phyloP scores from a whole-genome alignment of 192 early-diverging fungal genomes.

The Gaertneriomyces semiglobifer region DNA sequence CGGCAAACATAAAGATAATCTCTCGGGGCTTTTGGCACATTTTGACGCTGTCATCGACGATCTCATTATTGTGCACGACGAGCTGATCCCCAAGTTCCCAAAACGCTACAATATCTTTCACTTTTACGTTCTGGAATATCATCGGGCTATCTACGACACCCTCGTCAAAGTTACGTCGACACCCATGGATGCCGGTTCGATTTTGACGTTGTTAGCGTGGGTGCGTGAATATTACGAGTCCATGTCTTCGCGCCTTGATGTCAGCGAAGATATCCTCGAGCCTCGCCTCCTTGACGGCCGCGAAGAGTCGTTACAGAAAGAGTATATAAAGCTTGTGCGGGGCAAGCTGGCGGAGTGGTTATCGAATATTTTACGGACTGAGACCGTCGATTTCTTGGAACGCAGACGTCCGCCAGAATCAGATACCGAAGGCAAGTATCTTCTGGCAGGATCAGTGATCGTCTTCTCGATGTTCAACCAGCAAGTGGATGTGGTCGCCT shows the following conservation, averaged over 20 bases:
- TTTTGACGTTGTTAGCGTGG: constrained; percentile 82
- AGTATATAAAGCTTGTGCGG: constrained; percentile 88
- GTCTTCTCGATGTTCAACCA: constrained; percentile 99
- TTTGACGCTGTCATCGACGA: constrained; percentile 87
- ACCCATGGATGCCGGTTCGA: constrained; percentile 79
- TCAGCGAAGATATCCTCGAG: constrained; percentile 82
- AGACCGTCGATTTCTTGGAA: constrained; percentile 74
- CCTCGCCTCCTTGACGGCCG: constrained; percentile 89
- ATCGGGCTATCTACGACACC: constrained; percentile 82
- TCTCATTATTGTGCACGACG: constrained; percentile 82
- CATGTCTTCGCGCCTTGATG: constrained; percentile 83
- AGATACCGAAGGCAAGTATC: constrained; percentile 75
- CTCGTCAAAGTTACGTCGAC: constrained; percentile 68
- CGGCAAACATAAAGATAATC: constrained; percentile 57
- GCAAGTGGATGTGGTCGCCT: constrained; percentile 85
- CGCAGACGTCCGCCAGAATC: constrained; percentile 70
- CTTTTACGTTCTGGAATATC: constrained; percentile 93
- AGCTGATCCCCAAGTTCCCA: constrained; percentile 83
- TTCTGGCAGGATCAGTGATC: constrained; percentile 76
- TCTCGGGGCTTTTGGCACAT: constrained; percentile 55
- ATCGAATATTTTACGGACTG: constrained; percentile 79
- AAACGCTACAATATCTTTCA: constrained; percentile 93
- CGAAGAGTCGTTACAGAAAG: constrained; percentile 83
- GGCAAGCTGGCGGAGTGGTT: constrained; percentile 89
- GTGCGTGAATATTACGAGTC: constrained; percentile 86